Percentiles rank a stretch among this genome's conserved stretches.
Conservation (phyloP, 2,329 filamentous ascomycete genomes). For the Catunica adiposa region DNA sequence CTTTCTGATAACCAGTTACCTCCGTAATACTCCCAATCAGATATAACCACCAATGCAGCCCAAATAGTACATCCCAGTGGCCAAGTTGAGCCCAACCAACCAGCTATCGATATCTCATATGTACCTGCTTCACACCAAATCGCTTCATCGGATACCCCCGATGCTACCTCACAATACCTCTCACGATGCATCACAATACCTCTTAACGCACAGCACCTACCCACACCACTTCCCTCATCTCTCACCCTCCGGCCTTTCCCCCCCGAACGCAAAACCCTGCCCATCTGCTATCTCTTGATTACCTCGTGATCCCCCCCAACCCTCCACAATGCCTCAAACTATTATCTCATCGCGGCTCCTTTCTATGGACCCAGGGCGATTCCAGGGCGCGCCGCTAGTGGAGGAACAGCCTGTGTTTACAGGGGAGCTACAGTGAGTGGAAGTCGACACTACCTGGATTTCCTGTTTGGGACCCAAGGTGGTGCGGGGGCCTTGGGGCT, state of each 20-base stretch:
- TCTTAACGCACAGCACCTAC: not conserved
- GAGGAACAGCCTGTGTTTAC: not conserved
- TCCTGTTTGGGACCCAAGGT: not conserved
- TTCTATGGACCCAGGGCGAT: not conserved
- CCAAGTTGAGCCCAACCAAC: no score
- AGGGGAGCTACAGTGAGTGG: not conserved
- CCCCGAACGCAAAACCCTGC: not conserved
- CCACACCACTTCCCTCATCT: not conserved
- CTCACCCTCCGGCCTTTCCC: not conserved
- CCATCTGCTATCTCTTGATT: not conserved
- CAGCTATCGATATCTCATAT: no score
- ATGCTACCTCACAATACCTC: not conserved
- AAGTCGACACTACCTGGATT: slow-evolving; percentile 3
- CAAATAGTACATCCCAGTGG: no score
- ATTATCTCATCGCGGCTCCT: slow-evolving; percentile 2
- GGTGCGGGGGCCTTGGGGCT: not conserved
- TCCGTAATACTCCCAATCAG: no score
- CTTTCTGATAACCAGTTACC: not conserved
- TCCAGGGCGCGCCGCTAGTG: not conserved
- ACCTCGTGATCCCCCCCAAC: not conserved
- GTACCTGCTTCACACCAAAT: not conserved
- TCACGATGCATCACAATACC: not conserved
- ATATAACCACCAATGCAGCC: no score
- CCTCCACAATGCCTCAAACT: not conserved
- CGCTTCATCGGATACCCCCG: not conserved